A percentile compares a stretch with the other conserved stretches of the same genome.
Evolutionary conservation across 2,329 filamentous ascomycete species (phyloP).

Genomic region (Parafenestella ontariensis): DNA sequence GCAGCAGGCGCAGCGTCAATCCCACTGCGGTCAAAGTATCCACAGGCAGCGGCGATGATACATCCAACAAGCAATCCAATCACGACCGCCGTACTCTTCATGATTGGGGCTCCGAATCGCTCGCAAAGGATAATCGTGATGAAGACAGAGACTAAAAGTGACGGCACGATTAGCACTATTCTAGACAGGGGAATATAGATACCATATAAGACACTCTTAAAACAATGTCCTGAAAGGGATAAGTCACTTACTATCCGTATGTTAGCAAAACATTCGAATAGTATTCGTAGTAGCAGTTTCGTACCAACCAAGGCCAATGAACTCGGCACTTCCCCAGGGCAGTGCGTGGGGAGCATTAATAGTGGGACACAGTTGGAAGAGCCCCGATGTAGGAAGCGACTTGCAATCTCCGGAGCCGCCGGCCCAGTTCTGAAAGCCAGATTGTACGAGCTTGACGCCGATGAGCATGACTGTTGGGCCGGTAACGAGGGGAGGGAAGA

Average conservation of each 20-base stretch:
- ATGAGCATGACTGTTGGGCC: constrained; percentile 74
- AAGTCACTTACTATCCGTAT: too few species aligned
- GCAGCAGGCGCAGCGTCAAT: constrained; percentile 75
- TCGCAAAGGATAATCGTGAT: constrained; percentile 81
- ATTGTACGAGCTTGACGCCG: constrained; percentile 74
- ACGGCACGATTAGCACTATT: too few species aligned
- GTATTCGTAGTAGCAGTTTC: too few species aligned
- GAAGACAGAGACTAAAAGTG: constrained; percentile 83
- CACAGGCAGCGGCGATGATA: constrained; percentile 77
- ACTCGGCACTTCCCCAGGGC: constrained; percentile 79
- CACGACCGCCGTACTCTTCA: constrained; percentile 81
- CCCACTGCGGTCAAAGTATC: constrained; percentile 77
- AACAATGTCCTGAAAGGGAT: too few species aligned
- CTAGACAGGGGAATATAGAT: too few species aligned
- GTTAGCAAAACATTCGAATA: too few species aligned
- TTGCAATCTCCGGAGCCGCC: constrained; percentile 71
- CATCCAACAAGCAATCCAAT: constrained; percentile 77
- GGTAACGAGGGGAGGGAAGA: constrained; percentile 80
- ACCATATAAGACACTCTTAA: too few species aligned
- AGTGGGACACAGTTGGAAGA: constrained; percentile 66
- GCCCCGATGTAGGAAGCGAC: constrained; percentile 55
- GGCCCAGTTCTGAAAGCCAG: constrained; percentile 79
- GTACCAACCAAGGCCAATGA: constrained; percentile 79
- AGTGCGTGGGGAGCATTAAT: constrained; percentile 73
- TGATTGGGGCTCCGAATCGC: constrained; percentile 80